Evolutionary conservation across 305 asterid species (phyloP).

Genomic region (Petunia hybrid): DNA sequence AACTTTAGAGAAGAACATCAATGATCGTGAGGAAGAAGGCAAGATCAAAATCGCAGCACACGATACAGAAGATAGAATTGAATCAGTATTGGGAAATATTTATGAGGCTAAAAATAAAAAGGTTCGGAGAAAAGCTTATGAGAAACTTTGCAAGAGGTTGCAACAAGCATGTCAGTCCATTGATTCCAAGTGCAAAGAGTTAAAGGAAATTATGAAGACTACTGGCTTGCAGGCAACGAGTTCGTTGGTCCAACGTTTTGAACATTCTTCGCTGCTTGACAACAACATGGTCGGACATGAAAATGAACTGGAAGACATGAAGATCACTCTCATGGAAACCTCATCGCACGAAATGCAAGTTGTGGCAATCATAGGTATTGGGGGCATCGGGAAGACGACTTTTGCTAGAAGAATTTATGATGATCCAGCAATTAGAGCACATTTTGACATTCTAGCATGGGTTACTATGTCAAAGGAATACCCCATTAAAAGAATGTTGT

Average conservation of each 20-base stretch:
- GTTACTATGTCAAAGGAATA: neutral
- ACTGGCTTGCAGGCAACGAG: neutral
- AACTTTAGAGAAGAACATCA: neutral
- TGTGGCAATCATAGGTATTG: neutral
- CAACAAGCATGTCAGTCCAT: neutral
- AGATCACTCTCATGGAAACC: neutral
- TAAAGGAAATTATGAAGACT: neutral
- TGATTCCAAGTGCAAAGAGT: neutral
- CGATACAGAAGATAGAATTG: neutral
- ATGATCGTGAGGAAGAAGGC: neutral
- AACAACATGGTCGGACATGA: neutral
- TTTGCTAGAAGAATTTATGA: neutral
- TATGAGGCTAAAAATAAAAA: too few relatives aligned
- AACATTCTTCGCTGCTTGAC: too few relatives aligned
- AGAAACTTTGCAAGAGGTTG: neutral
- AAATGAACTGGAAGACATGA: neutral
- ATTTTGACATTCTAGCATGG: neutral
- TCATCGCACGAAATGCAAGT: neutral
- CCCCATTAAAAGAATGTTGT: neutral
- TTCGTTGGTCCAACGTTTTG: too few relatives aligned
- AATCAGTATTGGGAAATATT: neutral
- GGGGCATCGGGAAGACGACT: constrained; percentile 2
- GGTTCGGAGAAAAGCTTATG: neutral
- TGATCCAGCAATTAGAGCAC: neutral
- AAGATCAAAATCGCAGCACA: neutral